Evolutionary conservation across 805 yeast genomes (phyloP), one percentile per base, ranked within the genome.

Genomic region (Tetrapisispora phaffii): DNA sequence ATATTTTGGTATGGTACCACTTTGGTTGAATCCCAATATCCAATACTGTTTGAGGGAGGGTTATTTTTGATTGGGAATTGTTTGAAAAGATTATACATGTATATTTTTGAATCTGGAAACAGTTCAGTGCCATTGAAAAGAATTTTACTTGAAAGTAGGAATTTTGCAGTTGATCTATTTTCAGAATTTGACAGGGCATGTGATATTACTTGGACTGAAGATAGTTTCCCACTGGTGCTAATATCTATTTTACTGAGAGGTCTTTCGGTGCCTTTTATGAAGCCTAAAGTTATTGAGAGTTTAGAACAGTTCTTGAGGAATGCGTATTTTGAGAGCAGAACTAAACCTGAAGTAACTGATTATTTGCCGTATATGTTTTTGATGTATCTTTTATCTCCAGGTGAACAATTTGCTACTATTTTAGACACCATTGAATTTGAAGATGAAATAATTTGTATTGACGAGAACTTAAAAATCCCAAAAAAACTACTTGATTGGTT

Each of bases 191-290:
- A 82, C 52, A 45, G 50, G 0, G 19, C 60, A 12, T 68, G 67
- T 47, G 68, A 64, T 3, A 54, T 76, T 7, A 52, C 52, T 9
- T 60, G 80, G 45, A 65, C 67, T 0, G 58, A 57, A 28, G 65
- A 65, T 2, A 79, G 75, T 54, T 72, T 81, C 50, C 78, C 80
- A 45, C 68, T 71, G 24, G 67, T 76, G 17, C 57, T 82, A 31
- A 58, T 77, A 26, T 66, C 68, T 37, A 55, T 74, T 19, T 61
- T 76, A 17, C 66, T 75, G 4, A 79, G 74, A 54, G 90, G 89
- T 0, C 59, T 82, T 34, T 72, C 75, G 32, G 62, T 77, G 8
- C 77, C 86, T 7, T 78, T 75, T 45, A 68, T 80, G 19, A 74
- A 73, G 46, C 72, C 70, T 9, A 63, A 70, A 2, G 73, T 85